Conservation (phyloP, 163 green algal species). For the Chlorella variabilis region DNA sequence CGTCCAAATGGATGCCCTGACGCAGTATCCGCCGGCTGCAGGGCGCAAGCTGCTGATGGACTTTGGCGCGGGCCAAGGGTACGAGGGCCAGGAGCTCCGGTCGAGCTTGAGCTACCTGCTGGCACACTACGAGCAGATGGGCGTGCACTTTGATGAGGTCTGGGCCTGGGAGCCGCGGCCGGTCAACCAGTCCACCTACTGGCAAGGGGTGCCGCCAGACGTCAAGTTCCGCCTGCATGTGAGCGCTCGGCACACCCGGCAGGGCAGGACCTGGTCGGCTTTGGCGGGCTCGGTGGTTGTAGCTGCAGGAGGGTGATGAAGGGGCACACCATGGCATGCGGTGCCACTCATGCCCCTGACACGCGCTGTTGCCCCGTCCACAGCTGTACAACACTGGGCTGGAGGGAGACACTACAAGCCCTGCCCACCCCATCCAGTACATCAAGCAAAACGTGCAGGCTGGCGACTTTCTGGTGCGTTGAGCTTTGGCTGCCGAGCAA, state of each 20-base stretch:
- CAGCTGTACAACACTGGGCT: background rate
- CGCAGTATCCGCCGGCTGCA: background rate
- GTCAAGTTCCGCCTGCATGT: background rate
- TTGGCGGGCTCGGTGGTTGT: too few species aligned
- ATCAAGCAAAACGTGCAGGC: background rate
- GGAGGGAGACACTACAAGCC: background rate
- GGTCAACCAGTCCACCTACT: background rate
- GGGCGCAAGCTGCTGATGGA: slow-evolving; percentile 1
- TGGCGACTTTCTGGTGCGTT: slow-evolving; percentile 2
- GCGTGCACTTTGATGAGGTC: background rate
- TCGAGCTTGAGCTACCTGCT: background rate
- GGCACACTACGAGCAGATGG: background rate
- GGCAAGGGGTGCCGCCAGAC: background rate
- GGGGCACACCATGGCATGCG: too few species aligned
- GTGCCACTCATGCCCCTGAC: too few species aligned
- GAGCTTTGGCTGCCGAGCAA: background rate
- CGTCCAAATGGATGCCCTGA: too few species aligned
- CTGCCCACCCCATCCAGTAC: background rate
- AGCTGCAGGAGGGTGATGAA: too few species aligned
- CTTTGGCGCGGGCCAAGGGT: background rate
- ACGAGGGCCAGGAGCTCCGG: background rate
- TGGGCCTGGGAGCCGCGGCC: background rate
- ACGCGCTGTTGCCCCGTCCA: too few species aligned
- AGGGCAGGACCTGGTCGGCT: background rate
- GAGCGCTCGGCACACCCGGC: background rate